Evolutionary conservation across 1,139 yeast genomes (phyloP).

Genomic region (Blastobotrys buckinghamii): DNA sequence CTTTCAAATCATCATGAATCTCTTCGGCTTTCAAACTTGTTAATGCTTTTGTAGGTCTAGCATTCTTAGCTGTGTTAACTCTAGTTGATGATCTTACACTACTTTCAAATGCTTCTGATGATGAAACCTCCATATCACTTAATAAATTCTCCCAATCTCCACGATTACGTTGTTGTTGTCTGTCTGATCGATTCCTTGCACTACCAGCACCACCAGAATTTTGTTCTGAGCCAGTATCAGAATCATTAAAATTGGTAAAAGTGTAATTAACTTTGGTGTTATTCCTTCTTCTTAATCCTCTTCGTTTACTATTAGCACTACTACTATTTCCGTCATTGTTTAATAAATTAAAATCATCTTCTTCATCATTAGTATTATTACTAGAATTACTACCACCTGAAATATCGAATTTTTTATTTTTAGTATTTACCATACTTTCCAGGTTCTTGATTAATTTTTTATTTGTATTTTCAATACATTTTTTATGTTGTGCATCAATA

Average conservation of each 20-base stretch:
- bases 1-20: conserved; percentile 11
- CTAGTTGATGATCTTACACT: neutral
- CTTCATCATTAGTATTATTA: neutral
- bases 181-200: neutral
- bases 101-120: conserved; percentile 4
- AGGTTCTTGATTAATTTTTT: conserved; percentile 73
- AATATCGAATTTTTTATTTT: conserved; percentile 69
- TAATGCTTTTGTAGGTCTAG: conserved; percentile 10
- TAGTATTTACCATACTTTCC: conserved; percentile 39
- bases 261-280: neutral
- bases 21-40: conserved; percentile 14
- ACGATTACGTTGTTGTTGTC: neutral
- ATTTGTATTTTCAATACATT: conserved; percentile 68
- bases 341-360: neutral
- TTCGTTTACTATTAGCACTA: neutral
- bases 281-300: neutral
- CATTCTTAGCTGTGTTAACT: conserved; percentile 9
- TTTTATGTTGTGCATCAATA: conserved; percentile 73
- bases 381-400: conserved; percentile 53
- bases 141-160: conserved; percentile 15
- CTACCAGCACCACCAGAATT: neutral
- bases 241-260: neutral
- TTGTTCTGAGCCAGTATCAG: neutral
- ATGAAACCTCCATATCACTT: conserved; percentile 14
- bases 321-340: neutral